These are phyloP conservation scores for Talaromyces sp. DNA, from an alignment of 2,329 filamentous ascomycete species.

Conservation along the genomic window DNA sequence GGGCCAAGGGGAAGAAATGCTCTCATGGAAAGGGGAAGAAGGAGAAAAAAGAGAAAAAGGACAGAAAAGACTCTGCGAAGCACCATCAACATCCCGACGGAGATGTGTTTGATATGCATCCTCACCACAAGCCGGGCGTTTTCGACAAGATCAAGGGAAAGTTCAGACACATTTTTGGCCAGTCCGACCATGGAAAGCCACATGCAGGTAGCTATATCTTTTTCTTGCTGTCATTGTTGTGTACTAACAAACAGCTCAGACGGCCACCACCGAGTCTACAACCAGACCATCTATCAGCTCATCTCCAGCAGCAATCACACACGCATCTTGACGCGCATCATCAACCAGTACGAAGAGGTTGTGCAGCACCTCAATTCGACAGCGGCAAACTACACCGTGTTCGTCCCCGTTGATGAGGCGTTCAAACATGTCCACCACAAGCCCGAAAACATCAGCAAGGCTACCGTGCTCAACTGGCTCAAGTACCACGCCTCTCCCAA, in stretches of 20 bases:
- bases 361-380: conserved; percentile 70
- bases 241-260: background rate
- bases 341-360: conserved; percentile 67
- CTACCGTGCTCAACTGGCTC: conserved; percentile 63
- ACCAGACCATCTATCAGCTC: conserved; percentile 71
- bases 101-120: background rate
- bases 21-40: background rate
- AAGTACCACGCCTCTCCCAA: conserved; percentile 69
- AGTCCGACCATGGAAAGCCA: background rate
- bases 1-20: background rate
- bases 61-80: background rate
- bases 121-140: background rate
- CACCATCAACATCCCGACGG: background rate
- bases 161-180: conserved; percentile 3
- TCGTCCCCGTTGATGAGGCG: conserved; percentile 69
- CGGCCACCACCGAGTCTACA: conserved; percentile 42
- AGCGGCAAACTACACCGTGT: conserved; percentile 66
- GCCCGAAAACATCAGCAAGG: conserved; percentile 61
- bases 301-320: conserved; percentile 72
- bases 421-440: conserved; percentile 61
- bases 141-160: conserved; percentile 4
- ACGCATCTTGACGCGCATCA: conserved; percentile 65
- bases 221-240: background rate
- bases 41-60: background rate
- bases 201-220: background rate